These are phyloP conservation scores for Fraxinus angustifolia DNA, from an alignment of 305 asterid genomes.

Conservation along the genomic window DNA sequence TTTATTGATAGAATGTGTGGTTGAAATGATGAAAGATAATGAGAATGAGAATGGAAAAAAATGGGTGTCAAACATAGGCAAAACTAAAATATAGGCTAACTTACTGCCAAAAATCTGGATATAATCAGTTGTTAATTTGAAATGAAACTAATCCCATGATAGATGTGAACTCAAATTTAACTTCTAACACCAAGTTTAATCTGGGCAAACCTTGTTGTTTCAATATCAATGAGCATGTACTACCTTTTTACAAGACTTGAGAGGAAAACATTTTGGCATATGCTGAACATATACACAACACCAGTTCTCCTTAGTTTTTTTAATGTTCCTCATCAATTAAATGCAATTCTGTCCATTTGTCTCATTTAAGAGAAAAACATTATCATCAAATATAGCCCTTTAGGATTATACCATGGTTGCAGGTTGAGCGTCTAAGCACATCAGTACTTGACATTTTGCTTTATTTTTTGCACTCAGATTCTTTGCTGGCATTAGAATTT, in stretches of 20 bases:
- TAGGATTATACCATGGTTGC: background rate
- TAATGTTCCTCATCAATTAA: background rate
- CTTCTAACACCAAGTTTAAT: background rate
- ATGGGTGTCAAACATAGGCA: too few relatives aligned
- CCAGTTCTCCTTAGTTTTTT: background rate
- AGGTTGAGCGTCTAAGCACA: background rate
- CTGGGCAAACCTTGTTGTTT: background rate
- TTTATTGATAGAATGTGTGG: too few relatives aligned
- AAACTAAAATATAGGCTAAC: background rate
- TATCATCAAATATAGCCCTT: background rate
- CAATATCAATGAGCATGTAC: background rate
- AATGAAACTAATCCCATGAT: background rate
- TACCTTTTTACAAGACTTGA: background rate
- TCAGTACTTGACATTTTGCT: background rate
- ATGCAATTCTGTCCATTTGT: background rate
- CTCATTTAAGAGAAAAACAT: background rate
- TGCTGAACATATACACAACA: background rate
- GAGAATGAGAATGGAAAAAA: too few relatives aligned
- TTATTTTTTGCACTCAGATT: background rate
- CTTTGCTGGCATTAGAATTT: background rate
- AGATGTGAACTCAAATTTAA: background rate
- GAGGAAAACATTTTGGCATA: background rate
- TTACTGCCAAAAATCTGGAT: background rate
- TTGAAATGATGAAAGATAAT: too few relatives aligned
- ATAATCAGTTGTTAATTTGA: background rate